Percentiles rank a stretch among this genome's conserved stretches.
phyloP scores from a whole-genome alignment of 139 green algal species.

The Dunaliella primolecta region DNA sequence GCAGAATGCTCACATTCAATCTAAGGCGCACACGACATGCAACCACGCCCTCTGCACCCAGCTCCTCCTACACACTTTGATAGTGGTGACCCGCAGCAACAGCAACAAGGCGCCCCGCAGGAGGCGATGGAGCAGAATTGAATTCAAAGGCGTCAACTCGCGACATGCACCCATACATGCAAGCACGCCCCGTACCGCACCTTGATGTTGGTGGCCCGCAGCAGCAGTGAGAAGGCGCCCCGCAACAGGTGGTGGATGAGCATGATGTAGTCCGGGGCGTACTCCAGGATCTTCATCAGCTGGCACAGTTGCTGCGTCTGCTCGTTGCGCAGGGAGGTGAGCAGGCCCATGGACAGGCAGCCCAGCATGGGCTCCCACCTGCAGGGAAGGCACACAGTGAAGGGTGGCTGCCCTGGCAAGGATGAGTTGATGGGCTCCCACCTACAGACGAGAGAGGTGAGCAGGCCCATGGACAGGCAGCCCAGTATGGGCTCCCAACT shows the following conservation, averaged over 20 bases:
- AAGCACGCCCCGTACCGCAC: too few relatives aligned
- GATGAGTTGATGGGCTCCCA: too few relatives aligned
- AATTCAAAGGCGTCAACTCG: too few relatives aligned
- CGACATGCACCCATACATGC: too few relatives aligned
- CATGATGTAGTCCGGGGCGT: slow-evolving; percentile 45
- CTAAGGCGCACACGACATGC: too few relatives aligned
- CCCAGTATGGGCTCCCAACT: slow-evolving; percentile 67
- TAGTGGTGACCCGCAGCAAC: slow-evolving; percentile 60
- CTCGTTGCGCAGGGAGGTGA: slow-evolving; percentile 52
- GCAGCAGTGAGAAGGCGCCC: slow-evolving; percentile 52
- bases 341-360: slow-evolving; percentile 54
- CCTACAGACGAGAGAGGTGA: slow-evolving; percentile 47
- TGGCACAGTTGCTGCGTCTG: slow-evolving; percentile 52
- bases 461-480: slow-evolving; percentile 54
- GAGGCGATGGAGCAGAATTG: slow-evolving; percentile 48
- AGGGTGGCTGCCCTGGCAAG: too few relatives aligned
- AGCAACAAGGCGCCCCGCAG: slow-evolving; percentile 45
- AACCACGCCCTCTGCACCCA: too few relatives aligned
- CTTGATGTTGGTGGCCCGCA: slow-evolving; percentile 56
- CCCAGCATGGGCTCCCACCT: slow-evolving; percentile 67
- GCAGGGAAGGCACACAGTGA: background rate
- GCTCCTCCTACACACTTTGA: slow-evolving; percentile 21
- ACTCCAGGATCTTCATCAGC: slow-evolving; percentile 51
- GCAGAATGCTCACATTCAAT: too few relatives aligned
- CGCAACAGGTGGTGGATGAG: slow-evolving; percentile 48